Conservation (phyloP, 805 yeast genomes). For the Schwanniomyces yamadae region DNA sequence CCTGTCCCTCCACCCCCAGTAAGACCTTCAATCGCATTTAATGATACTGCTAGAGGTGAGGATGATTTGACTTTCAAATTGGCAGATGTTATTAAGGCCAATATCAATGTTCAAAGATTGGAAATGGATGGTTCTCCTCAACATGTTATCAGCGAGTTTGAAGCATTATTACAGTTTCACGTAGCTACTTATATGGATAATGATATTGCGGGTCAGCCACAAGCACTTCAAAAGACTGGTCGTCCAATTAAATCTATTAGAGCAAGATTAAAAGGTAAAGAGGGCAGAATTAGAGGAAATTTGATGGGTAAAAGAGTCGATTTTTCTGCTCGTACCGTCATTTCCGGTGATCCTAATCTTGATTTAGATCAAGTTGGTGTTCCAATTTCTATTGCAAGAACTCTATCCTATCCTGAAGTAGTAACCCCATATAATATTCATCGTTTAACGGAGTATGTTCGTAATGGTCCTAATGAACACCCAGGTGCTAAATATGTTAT, state of each 20-base stretch:
- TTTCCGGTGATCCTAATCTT: constrained; percentile 97
- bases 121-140: constrained; percentile 99
- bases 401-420: constrained; percentile 93
- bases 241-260: constrained; percentile 97
- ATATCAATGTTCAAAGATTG: constrained; percentile 92
- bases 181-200: constrained; percentile 99
- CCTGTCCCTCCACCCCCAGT: constrained; percentile 99
- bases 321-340: constrained; percentile 97
- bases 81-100: constrained; percentile 95
- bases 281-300: constrained; percentile 98
- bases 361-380: constrained; percentile 99
- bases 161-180: constrained; percentile 91
- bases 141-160: constrained; percentile 95
- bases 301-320: constrained; percentile 99
- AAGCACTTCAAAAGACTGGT: constrained; percentile 97
- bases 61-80: constrained; percentile 97
- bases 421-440: constrained; percentile 98
- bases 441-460: constrained; percentile 84
- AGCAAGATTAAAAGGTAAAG: constrained; percentile 99
- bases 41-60: constrained; percentile 97
- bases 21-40: constrained; percentile 96
- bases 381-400: constrained; percentile 93
- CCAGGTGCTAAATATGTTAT: constrained; percentile 99
- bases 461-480: constrained; percentile 98
- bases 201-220: constrained; percentile 99